Percentiles rank a stretch among this genome's conserved stretches.
Evolutionary conservation across 345 rosid species (phyloP).

Genomic region (Eucalyptus viminalis): DNA sequence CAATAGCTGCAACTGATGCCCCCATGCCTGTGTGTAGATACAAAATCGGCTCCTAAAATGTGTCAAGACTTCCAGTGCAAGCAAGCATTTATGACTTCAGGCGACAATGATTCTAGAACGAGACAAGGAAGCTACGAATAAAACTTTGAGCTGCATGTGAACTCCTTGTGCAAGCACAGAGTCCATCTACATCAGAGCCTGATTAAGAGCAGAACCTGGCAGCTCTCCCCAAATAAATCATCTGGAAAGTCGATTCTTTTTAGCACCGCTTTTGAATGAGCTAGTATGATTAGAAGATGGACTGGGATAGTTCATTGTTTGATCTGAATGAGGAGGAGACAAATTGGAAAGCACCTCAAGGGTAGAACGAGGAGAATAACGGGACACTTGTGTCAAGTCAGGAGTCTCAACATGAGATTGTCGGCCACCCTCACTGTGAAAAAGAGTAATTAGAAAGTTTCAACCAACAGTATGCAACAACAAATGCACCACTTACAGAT

Average conservation of each 20-base stretch:
- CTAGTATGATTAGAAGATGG: not conserved
- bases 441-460: constrained; percentile 37
- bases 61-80: not conserved
- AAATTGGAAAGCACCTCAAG: constrained; percentile 35
- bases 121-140: not conserved
- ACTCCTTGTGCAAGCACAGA: not conserved
- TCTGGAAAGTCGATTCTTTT: not conserved
- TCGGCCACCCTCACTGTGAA: constrained; percentile 41
- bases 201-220: not conserved
- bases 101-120: not conserved
- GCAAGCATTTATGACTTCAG: not conserved
- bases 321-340: constrained; percentile 13
- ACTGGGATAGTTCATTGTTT: not conserved
- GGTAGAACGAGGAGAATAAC: constrained; percentile 37
- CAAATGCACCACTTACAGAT: not conserved
- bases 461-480: constrained; percentile 8
- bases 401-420: constrained; percentile 21
- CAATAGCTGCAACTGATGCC: not conserved
- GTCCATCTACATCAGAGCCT: not conserved
- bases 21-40: not conserved
- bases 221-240: not conserved
- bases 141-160: not conserved
- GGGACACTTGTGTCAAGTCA: constrained; percentile 18
- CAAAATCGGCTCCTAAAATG: not conserved
- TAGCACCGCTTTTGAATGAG: not conserved